These are phyloP conservation scores for Rosa lucieae DNA, from an alignment of 306 rosid genomes.

Conservation along the genomic window DNA sequence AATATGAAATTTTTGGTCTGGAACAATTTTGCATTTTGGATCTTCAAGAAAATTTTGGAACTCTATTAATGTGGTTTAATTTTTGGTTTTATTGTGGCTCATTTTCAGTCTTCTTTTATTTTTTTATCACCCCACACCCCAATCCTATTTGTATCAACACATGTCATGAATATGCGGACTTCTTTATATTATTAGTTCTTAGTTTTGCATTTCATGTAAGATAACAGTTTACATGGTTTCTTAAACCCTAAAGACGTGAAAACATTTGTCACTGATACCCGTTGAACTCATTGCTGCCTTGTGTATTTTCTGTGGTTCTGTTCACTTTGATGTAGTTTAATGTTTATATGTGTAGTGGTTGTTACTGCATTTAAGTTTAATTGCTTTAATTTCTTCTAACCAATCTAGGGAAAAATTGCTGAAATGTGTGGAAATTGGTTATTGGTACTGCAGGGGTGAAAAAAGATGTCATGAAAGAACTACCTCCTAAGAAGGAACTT, in stretches of 20 bases:
- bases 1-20: not conserved
- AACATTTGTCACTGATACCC: not conserved
- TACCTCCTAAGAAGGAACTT: constrained; percentile 98
- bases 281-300: not conserved
- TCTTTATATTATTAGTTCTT: not conserved
- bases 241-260: not conserved
- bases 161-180: not conserved
- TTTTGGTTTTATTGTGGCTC: not conserved
- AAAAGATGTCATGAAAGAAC: constrained; percentile 98
- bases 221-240: not conserved
- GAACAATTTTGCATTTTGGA: constrained; percentile 2
- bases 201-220: not conserved
- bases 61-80: not conserved
- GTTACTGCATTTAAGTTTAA: not conserved
- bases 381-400: not conserved
- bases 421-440: constrained; percentile 21
- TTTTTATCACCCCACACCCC: no score
- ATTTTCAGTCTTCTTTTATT: not conserved
- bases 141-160: not conserved
- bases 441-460: constrained; percentile 75
- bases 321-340: not conserved
- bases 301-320: not conserved
- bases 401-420: not conserved
- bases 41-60: constrained; percentile 9
- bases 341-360: not conserved